Percentiles rank a stretch among this genome's conserved stretches.
Evolutionary conservation across 2,329 filamentous ascomycete species (phyloP).

Genomic region (Cyphellophora europaea): DNA sequence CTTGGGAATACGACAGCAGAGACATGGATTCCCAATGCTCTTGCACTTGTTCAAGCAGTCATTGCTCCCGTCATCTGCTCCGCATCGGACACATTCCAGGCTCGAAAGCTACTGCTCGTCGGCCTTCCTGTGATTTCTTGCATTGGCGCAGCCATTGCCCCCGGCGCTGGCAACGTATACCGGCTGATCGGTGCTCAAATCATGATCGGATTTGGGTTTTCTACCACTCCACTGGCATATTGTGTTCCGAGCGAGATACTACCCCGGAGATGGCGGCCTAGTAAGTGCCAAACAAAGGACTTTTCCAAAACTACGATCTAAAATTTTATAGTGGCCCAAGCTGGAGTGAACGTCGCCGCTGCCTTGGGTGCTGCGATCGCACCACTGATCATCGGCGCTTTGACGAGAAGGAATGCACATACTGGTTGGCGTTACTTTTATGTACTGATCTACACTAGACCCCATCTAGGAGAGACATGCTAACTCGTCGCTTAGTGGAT

Average conservation of each 20-base stretch:
- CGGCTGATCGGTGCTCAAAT: slow-evolving; percentile 7
- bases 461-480: background rate
- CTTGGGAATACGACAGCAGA: slow-evolving; percentile 1
- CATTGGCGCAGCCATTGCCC: slow-evolving; percentile 8
- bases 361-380: background rate
- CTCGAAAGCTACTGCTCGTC: slow-evolving; percentile 6
- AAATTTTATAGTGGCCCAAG: slow-evolving; percentile 7
- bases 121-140: slow-evolving; percentile 4
- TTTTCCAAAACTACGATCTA: background rate
- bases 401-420: slow-evolving; percentile 4
- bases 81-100: slow-evolving; percentile 9
- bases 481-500: slow-evolving; percentile 6
- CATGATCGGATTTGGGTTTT: slow-evolving; percentile 6
- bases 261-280: slow-evolving; percentile 9
- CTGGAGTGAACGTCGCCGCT: slow-evolving; percentile 4
- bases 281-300: slow-evolving; percentile 7
- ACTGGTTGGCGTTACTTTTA: slow-evolving; percentile 7
- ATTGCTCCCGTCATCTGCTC: slow-evolving; percentile 4
- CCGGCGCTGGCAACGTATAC: slow-evolving; percentile 6
- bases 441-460: background rate
- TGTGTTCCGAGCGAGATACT: slow-evolving; percentile 7
- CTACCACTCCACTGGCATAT: slow-evolving; percentile 5
- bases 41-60: slow-evolving; percentile 5
- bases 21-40: slow-evolving; percentile 6
- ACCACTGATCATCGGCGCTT: slow-evolving; percentile 7